Evolutionary conservation across 176 grass and related monocot genomes (phyloP), one percentile per base, ranked within the genome.

Genomic region (Dendrocalamus sinicus): DNA sequence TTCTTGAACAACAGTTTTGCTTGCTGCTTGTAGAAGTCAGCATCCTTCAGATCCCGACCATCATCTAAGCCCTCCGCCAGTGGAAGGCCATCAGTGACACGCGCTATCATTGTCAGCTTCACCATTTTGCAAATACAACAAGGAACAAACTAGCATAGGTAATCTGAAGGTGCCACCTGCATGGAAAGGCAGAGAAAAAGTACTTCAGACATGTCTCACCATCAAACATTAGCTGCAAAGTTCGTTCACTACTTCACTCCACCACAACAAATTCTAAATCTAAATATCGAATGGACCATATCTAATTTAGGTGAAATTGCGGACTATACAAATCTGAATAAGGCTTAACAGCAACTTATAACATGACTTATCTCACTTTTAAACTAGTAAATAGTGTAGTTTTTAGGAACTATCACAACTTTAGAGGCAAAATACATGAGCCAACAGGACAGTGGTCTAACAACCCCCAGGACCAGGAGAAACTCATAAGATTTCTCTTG

Each of bases 51-150:
- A 69, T 94, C 93, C 17, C 90, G 84, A 57, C 96, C 92, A 76
- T 99, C 93, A 77, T 99, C 93, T 68, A 99, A 86, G 50, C 96
- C 96, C 86, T 99, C 92, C 72, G 90, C 92, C 64, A 96, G 88
- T 19, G 96, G 96, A 81, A 99, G 93, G 78, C 93, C 96, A 73
- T 99, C 96, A 48, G 94, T 99, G 45, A 96, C 94, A 28, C 94
- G 94, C 8, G 96, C 94, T 92, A 99, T 96, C 96, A 96, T 94
- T 47, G 96, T 99, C 84, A 99, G 76, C 89, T 99, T 99, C 84
- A 99, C 96, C 93, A 96, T 99, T 88, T 90, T 88, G 44, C 10
- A 59, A 43, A 62, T 67, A 52, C 11, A 68, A 67, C 73, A 47
- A 51, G 15, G 63, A 50, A 52, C 76, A 80, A 79, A 84, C 69